These are phyloP conservation scores for Camelina hispida DNA, from an alignment of 345 rosid genomes.

Conservation along the genomic window DNA sequence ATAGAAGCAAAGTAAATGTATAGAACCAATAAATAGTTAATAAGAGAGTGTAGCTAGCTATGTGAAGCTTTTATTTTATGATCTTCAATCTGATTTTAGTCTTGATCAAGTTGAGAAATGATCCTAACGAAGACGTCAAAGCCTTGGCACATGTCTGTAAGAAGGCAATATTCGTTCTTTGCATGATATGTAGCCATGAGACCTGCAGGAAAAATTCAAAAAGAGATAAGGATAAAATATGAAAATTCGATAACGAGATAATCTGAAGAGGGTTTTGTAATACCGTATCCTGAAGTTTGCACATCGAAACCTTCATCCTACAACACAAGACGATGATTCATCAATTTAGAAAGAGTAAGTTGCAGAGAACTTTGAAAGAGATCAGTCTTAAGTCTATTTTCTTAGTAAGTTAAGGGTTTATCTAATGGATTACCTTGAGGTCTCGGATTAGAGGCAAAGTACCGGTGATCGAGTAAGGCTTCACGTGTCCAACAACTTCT, in stretches of 20 bases:
- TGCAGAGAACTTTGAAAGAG: slow-evolving; percentile 9
- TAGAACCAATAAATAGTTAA: slow-evolving; percentile 31
- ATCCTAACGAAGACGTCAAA: slow-evolving; percentile 70
- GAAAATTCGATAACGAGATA: not conserved
- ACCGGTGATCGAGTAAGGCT: slow-evolving; percentile 96
- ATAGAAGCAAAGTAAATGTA: slow-evolving; percentile 41
- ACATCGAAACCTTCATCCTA: slow-evolving; percentile 98
- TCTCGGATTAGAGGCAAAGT: slow-evolving; percentile 92
- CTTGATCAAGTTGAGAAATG: slow-evolving; percentile 79
- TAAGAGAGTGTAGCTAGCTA: slow-evolving; percentile 16
- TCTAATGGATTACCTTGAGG: slow-evolving; percentile 59
- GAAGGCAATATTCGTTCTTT: slow-evolving; percentile 92
- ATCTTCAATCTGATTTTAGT: slow-evolving; percentile 27
- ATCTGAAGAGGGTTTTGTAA: slow-evolving; percentile 24
- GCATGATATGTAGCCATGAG: slow-evolving; percentile 97
- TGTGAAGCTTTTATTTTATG: slow-evolving; percentile 19
- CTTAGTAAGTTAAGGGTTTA: not conserved
- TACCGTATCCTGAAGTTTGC: slow-evolving; percentile 91
- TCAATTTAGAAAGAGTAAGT: not conserved
- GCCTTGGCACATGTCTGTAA: slow-evolving; percentile 94
- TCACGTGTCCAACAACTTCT: slow-evolving; percentile 85
- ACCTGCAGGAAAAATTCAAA: slow-evolving; percentile 53
- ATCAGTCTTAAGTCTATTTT: not conserved
- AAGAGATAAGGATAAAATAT: not conserved
- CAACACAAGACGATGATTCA: slow-evolving; percentile 28